A percentile compares a stretch with the other conserved stretches of the same genome.
Conservation (phyloP, 140 eudicot genomes). For the Cichorium intybus region DNA sequence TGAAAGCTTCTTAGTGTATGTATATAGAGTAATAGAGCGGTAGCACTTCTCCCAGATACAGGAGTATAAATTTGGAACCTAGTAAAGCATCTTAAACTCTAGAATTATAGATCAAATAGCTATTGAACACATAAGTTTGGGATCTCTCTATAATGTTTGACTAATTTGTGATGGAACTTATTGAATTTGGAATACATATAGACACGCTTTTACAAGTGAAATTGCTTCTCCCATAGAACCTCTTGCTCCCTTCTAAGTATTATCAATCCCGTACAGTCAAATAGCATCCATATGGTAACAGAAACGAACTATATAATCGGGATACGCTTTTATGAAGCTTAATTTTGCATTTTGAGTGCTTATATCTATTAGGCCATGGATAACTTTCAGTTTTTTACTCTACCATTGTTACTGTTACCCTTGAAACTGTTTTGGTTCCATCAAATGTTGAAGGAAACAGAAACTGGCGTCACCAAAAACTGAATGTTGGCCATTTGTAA, state of each 20-base stretch:
- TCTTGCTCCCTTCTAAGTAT: no score
- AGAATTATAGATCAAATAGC: not conserved
- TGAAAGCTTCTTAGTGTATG: not conserved
- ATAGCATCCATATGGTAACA: not conserved
- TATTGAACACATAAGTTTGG: not conserved
- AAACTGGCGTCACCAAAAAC: conserved; percentile 19
- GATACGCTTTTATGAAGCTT: not conserved
- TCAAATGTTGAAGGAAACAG: conserved; percentile 49
- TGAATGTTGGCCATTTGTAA: conserved; percentile 3
- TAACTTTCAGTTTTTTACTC: no score
- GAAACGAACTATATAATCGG: not conserved
- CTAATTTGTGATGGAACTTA: not conserved
- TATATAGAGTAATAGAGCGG: no score
- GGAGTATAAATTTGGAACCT: not conserved
- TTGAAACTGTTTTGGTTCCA: conserved; percentile 49
- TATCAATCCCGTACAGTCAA: not conserved
- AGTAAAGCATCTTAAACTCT: not conserved
- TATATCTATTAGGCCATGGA: not conserved
- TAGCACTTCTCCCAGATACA: not conserved
- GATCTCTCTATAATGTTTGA: not conserved
- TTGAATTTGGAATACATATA: not conserved
- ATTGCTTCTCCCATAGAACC: not conserved
- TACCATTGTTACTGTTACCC: conserved; percentile 27
- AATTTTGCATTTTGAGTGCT: not conserved
- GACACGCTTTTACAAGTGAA: not conserved